A percentile compares a stretch with the other conserved stretches of the same genome.
phyloP scores from a whole-genome alignment of 2,329 filamentous ascomycete genomes.

The Fusarium tanahbumbuense region DNA sequence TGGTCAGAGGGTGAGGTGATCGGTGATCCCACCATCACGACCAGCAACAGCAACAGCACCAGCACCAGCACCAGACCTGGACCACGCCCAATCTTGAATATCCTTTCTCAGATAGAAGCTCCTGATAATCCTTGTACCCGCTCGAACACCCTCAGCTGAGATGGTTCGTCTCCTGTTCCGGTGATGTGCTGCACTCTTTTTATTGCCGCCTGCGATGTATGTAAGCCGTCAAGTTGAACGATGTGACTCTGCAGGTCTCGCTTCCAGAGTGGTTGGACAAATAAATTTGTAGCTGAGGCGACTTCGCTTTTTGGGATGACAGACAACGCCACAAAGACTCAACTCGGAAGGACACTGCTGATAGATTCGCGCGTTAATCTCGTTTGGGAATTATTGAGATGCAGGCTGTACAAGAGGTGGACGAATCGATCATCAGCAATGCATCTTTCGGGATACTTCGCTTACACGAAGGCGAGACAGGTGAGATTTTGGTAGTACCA shows the following conservation, averaged over 20 bases:
- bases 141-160: conserved; percentile 36
- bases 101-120: conserved; percentile 18
- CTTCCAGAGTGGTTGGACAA: conserved; percentile 24
- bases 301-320: conserved; percentile 20
- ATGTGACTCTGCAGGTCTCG: conserved; percentile 26
- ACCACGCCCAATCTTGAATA: conserved; percentile 34
- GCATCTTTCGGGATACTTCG: conserved; percentile 12
- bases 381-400: conserved; percentile 30
- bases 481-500: conserved; percentile 26
- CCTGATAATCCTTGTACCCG: conserved; percentile 21
- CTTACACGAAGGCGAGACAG: conserved; percentile 22
- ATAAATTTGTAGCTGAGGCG: conserved; percentile 17
- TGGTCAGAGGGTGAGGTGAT: conserved; percentile 44
- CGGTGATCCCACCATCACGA: conserved; percentile 42
- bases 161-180: conserved; percentile 36
- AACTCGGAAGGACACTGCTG: conserved; percentile 24
- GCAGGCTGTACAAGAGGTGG: conserved; percentile 13
- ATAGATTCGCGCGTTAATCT: conserved; percentile 32
- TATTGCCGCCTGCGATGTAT: not conserved
- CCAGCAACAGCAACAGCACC: conserved; percentile 26
- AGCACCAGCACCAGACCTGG: conserved; percentile 28
- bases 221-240: conserved; percentile 3
- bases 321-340: conserved; percentile 17
- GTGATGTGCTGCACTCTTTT: conserved; percentile 24
- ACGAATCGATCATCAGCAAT: conserved; percentile 32